Evolutionary conservation across 2,329 filamentous ascomycete genomes (phyloP), one percentile per base, ranked within the genome.

Genomic region (Thelonectria rubi): DNA sequence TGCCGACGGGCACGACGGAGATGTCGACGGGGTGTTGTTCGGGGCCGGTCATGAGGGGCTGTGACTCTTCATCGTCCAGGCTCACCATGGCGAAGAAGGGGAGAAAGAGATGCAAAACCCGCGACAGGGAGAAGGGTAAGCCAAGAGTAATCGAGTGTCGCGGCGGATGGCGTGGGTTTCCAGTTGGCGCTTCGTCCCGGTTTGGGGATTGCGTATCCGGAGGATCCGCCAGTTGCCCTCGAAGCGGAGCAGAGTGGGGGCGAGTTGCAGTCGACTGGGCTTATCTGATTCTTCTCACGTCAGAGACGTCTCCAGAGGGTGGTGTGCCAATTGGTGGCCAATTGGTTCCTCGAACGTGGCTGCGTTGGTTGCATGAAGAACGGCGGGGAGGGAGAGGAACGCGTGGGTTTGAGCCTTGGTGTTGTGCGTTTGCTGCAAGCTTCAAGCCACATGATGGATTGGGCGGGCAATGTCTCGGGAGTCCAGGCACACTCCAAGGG

Each of bases 21-120:
- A 69, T 65, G 54, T 77, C 70, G 66, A 66, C 46, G 18, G 60
- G 55, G 24, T 69, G 71, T 63, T 71, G 72, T 53, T 77, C 73
- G 60, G 69, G 63, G 60, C 74, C 73, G 45, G 73, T 74, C 76
- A 80, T 76, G 68, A 80, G 76, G 60, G 77, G 78, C 69, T 76
- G 73, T 54, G 64, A 71, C 67, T 81, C 77, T 65, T 74, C 76
- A 58, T 74, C 67, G 54, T 71, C 66, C 60, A 66, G 62, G 39
- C 66, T 67, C 64, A 72, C 69, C 77, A 78, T 79, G 57, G 58
- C 67, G 60, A 59, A 40, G 20, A 43, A 32, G 4, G 14, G 39
- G 43, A 24, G 42, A 21, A 53, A 47, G 39, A 34, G 37, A 46
- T 24, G 8, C 32, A 30, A 24, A 11, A 24, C 24, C 26, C 10